These are phyloP conservation scores for Neofusicoccum parvum DNA, from an alignment of 2,329 filamentous ascomycete species.

Conservation along the genomic window DNA sequence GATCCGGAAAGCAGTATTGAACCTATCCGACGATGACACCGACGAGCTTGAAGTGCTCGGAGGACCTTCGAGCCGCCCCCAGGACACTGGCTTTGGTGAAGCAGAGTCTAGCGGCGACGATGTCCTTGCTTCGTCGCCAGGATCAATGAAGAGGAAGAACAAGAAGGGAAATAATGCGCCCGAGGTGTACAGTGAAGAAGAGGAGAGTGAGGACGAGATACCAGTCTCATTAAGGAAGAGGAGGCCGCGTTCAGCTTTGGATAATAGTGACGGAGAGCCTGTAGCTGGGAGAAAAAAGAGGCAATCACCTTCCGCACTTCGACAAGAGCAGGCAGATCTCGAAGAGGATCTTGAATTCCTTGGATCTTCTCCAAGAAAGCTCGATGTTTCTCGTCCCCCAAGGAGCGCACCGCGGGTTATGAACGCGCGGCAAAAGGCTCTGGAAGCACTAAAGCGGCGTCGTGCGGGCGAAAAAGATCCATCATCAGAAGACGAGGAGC, in stretches of 20 bases:
- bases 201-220: slow-evolving; percentile 23
- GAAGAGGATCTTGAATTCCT: slow-evolving; percentile 51
- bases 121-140: slow-evolving; percentile 22
- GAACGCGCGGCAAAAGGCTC: slow-evolving; percentile 43
- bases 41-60: not conserved
- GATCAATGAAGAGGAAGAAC: not conserved
- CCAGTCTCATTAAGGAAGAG: slow-evolving; percentile 5
- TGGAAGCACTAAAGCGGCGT: slow-evolving; percentile 47
- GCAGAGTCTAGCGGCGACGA: slow-evolving; percentile 21
- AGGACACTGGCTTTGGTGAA: slow-evolving; percentile 8
- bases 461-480: slow-evolving; percentile 36
- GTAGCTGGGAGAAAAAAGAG: slow-evolving; percentile 18
- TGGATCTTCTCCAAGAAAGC: slow-evolving; percentile 35
- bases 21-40: not conserved
- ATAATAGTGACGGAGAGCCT: slow-evolving; percentile 30
- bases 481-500: slow-evolving; percentile 25
- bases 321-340: slow-evolving; percentile 45
- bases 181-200: slow-evolving; percentile 17
- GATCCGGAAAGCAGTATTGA: not conserved
- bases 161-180: not conserved
- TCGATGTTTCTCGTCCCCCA: slow-evolving; percentile 16
- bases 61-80: not conserved
- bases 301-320: not conserved
- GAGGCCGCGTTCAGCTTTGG: slow-evolving; percentile 25
- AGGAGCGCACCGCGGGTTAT: slow-evolving; percentile 28